Conservation (phyloP, 164 flowering plant species). For the Umbellularia californica region DNA sequence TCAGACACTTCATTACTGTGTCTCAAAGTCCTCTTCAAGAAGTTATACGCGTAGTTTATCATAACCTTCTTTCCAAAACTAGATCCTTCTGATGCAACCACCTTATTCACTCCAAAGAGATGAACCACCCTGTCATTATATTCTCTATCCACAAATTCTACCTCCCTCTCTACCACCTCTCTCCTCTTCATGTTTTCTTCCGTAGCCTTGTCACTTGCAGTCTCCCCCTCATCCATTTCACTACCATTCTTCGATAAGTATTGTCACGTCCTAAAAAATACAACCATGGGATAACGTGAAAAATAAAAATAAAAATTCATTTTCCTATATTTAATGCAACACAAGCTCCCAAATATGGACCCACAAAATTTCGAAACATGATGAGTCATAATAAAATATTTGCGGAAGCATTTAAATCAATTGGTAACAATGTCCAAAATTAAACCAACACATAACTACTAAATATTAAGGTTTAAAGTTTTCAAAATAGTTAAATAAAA, state of each 20-base stretch:
- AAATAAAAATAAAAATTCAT: no score
- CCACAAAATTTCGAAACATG: no score
- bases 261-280: no score
- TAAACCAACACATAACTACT: no score
- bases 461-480: no score
- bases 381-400: no score
- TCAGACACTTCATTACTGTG: slow-evolving; percentile 40
- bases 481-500: no score
- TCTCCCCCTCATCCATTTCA: not conserved
- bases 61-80: slow-evolving; percentile 37
- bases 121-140: slow-evolving; percentile 47
- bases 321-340: no score
- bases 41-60: slow-evolving; percentile 52
- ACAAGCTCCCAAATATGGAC: no score
- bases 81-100: slow-evolving; percentile 48
- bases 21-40: slow-evolving; percentile 53
- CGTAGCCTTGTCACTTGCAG: not conserved
- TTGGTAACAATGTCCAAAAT: no score
- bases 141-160: slow-evolving; percentile 39
- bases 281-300: no score
- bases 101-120: slow-evolving; percentile 63
- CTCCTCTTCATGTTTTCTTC: not conserved
- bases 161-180: slow-evolving; percentile 26
- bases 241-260: not conserved
- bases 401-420: no score